Conservation (phyloP, 2,329 filamentous ascomycete species). For the Lasiodiplodia hormozganensis region DNA sequence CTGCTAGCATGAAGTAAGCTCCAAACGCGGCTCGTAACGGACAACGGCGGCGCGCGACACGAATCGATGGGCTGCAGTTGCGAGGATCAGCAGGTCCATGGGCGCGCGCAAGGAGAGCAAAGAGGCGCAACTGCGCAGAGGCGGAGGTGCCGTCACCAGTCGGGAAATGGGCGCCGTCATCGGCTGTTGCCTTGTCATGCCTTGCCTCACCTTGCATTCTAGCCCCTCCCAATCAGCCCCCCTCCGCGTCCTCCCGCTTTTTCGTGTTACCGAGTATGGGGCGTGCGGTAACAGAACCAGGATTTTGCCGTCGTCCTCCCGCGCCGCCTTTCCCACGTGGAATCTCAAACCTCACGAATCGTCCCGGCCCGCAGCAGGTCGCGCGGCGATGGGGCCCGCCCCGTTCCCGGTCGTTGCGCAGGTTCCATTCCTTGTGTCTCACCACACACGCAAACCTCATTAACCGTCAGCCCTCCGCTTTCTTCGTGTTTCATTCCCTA, state of each 20-base stretch:
- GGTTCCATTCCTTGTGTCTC: slow-evolving; percentile 19
- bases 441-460: not conserved
- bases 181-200: slow-evolving; percentile 20
- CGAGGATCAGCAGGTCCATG: not conserved
- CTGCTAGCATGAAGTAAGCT: slow-evolving; percentile 9
- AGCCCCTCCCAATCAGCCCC: not conserved
- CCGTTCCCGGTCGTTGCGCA: slow-evolving; percentile 16
- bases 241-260: slow-evolving; percentile 22
- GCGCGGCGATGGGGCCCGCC: slow-evolving; percentile 7
- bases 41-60: slow-evolving; percentile 17
- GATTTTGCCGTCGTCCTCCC: slow-evolving; percentile 20
- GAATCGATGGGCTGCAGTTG: slow-evolving; percentile 4
- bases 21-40: slow-evolving; percentile 11
- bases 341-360: slow-evolving; percentile 28
- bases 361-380: slow-evolving; percentile 25
- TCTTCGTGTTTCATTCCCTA: slow-evolving; percentile 21
- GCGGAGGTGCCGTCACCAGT: not conserved
- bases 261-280: slow-evolving; percentile 23
- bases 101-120: not conserved
- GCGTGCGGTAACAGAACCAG: slow-evolving; percentile 22
- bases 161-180: not conserved
- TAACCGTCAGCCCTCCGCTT: not conserved
- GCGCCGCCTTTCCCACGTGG: slow-evolving; percentile 28
- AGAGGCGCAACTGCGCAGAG: slow-evolving; percentile 1
- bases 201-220: slow-evolving; percentile 12